phyloP scores from a whole-genome alignment of 306 rosid genomes.

The Citrullus colocynthis region DNA sequence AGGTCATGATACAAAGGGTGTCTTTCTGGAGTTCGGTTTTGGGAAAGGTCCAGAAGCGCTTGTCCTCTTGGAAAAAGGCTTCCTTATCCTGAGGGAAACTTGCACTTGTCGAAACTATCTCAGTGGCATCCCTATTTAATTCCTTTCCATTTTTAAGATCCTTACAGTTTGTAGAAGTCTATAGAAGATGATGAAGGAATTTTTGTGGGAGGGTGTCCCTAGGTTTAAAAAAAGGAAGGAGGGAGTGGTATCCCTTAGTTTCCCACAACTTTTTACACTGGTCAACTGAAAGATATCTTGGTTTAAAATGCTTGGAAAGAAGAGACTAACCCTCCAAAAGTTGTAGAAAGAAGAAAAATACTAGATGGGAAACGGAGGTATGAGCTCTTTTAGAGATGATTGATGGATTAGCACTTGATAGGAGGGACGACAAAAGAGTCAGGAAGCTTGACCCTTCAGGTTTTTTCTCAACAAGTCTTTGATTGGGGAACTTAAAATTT shows the following conservation, averaged over 20 bases:
- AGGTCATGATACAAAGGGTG: neutral
- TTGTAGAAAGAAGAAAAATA: neutral
- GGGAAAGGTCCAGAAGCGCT: neutral
- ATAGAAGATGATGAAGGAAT: too few species aligned
- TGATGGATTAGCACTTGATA: neutral
- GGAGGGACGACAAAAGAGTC: neutral
- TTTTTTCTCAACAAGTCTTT: neutral
- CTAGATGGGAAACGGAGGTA: neutral
- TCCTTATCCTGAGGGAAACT: neutral
- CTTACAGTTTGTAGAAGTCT: too few species aligned
- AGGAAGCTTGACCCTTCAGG: neutral
- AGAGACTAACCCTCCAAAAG: neutral
- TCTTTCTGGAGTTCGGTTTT: neutral
- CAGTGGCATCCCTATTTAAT: neutral
- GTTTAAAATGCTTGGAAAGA: neutral
- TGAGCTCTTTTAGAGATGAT: neutral
- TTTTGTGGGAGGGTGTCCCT: neutral
- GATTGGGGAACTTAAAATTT: neutral
- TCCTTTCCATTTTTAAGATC: neutral
- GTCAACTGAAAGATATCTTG: neutral
- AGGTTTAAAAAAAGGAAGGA: neutral
- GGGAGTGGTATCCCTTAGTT: neutral
- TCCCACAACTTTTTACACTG: neutral
- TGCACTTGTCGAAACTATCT: neutral
- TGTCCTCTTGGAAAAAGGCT: neutral